Evolutionary conservation across 345 rosid genomes (phyloP).

Genomic region (Euphorbia tirucalli): DNA sequence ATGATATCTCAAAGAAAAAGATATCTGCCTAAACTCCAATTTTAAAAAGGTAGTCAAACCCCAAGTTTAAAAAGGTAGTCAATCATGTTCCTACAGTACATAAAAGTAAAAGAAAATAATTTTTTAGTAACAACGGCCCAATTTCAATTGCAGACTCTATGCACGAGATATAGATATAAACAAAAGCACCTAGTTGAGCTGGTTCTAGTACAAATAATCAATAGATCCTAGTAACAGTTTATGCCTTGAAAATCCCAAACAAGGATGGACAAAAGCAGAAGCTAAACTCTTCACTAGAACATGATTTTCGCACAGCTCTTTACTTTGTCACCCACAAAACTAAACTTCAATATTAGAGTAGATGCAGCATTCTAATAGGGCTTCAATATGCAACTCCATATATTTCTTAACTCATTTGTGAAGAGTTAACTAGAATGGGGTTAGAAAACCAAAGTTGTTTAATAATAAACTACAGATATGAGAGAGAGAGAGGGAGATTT

Average conservation of each 20-base stretch:
- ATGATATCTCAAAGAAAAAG: neutral
- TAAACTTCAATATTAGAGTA: conserved; percentile 1
- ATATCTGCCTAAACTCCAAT: too few species aligned
- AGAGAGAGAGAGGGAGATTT: neutral
- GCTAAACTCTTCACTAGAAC: neutral
- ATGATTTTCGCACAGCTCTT: neutral
- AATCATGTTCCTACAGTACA: neutral
- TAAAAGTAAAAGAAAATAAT: too few species aligned
- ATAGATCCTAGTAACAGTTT: neutral
- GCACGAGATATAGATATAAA: neutral
- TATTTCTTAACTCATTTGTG: neutral
- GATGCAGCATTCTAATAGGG: neutral
- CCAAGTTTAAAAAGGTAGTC: too few species aligned
- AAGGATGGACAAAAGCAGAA: neutral
- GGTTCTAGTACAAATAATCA: too few species aligned
- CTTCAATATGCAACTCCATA: neutral
- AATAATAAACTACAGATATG: neutral
- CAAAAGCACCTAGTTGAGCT: neutral
- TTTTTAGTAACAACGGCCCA: too few species aligned
- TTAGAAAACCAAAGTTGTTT: neutral
- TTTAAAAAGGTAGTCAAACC: too few species aligned
- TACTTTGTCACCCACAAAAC: neutral
- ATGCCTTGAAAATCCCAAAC: neutral
- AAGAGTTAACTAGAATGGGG: neutral
- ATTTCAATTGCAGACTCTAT: neutral